Conservation (phyloP, 129 eudicot genomes). For the Heracleum sosnowskyi region DNA sequence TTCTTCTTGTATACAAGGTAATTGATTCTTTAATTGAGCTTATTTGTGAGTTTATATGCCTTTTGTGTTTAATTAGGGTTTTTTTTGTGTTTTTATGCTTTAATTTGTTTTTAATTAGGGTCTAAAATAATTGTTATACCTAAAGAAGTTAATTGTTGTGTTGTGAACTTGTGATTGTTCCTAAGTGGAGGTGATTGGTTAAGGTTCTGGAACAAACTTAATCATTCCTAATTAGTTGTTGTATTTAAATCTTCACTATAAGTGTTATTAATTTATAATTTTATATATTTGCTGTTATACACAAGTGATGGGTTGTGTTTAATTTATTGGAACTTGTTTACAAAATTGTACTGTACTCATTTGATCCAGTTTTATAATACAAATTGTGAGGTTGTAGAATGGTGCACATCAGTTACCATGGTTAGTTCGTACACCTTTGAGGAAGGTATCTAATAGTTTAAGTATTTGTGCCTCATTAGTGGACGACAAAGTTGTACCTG, state of each 20-base stretch:
- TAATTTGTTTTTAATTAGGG: too few species aligned
- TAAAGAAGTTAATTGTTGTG: not conserved
- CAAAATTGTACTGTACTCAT: not conserved
- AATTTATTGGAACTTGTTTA: not conserved
- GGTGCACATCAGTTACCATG: constrained; percentile 27
- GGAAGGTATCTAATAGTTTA: constrained; percentile 21
- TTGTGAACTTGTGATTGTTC: not conserved
- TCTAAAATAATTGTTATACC: not conserved
- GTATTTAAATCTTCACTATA: not conserved
- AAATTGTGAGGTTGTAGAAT: constrained; percentile 38
- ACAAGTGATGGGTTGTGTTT: not conserved
- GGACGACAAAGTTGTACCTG: constrained; percentile 42
- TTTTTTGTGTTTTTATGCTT: too few species aligned
- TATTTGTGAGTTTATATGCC: too few species aligned
- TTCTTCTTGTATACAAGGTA: too few species aligned
- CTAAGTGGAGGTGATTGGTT: not conserved
- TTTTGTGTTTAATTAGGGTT: too few species aligned
- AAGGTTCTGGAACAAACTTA: not conserved
- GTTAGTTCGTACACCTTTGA: constrained; percentile 28
- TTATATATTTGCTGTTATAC: not conserved
- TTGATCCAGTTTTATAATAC: not conserved
- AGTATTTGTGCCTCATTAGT: constrained; percentile 46
- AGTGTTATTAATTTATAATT: too few species aligned
- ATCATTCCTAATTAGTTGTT: not conserved
- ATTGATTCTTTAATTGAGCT: too few species aligned